A percentile compares a stretch with the other conserved stretches of the same genome.
phyloP scores from a whole-genome alignment of 2,329 filamentous ascomycete species.

The Cladosporium sp. region DNA sequence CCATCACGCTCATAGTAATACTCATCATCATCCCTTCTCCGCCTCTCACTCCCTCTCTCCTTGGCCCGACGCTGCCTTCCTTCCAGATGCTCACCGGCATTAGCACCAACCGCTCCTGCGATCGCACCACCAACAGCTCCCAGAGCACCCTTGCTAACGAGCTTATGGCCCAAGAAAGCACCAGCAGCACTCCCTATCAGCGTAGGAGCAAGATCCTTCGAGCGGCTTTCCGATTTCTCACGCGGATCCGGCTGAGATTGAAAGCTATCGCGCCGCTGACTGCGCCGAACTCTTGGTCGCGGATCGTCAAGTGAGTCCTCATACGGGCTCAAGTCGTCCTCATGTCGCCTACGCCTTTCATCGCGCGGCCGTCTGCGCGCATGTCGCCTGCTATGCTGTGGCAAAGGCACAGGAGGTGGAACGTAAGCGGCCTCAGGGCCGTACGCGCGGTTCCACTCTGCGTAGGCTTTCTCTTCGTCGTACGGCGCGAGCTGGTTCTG shows the following conservation, averaged over 20 bases:
- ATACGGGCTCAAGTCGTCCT: slow-evolving; percentile 38
- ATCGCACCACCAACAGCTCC: slow-evolving; percentile 11
- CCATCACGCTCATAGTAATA: background rate
- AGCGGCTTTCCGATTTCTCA: background rate
- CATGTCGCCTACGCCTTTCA: background rate
- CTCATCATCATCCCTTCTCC: background rate
- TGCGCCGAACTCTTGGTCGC: slow-evolving; percentile 52
- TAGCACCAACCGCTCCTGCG: slow-evolving; percentile 10
- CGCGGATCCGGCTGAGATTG: slow-evolving; percentile 42
- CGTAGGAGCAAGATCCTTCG: slow-evolving; percentile 3
- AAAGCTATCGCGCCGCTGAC: slow-evolving; percentile 42
- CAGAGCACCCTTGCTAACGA: slow-evolving; percentile 10
- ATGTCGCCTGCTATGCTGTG: slow-evolving; percentile 34
- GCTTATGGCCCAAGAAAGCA: slow-evolving; percentile 6
- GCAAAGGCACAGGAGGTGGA: background rate
- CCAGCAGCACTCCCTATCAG: slow-evolving; percentile 10
- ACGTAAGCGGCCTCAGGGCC: slow-evolving; percentile 1
- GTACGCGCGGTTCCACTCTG: slow-evolving; percentile 12
- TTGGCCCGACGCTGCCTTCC: slow-evolving; percentile 1
- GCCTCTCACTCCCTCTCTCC: background rate
- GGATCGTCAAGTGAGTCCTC: slow-evolving; percentile 43
- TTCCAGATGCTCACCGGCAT: slow-evolving; percentile 9
- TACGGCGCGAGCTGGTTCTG: slow-evolving; percentile 12
- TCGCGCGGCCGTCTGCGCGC: background rate
- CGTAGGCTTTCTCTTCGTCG: slow-evolving; percentile 14